These are phyloP conservation scores for Cladorrhinum sp. DNA, from an alignment of 2,329 filamentous ascomycete genomes.

Conservation along the genomic window DNA sequence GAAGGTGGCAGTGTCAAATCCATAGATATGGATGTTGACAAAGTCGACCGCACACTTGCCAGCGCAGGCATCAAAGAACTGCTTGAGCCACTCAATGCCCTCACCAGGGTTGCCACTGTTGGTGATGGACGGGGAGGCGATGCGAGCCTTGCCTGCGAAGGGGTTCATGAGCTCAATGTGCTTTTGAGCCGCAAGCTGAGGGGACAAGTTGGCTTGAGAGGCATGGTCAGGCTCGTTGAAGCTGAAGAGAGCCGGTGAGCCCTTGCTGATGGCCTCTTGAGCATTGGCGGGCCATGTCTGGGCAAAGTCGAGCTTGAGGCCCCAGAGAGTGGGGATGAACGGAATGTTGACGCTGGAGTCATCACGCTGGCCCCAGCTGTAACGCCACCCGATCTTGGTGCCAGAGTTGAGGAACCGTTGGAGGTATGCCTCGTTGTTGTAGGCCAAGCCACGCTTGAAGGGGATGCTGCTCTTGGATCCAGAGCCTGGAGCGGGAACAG, in stretches of 20 bases:
- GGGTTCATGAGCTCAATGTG: constrained; percentile 56
- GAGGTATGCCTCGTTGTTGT: constrained; percentile 58
- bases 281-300: constrained; percentile 50
- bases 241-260: constrained; percentile 56
- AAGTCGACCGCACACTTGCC: constrained; percentile 55
- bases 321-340: constrained; percentile 69
- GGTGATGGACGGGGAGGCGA: constrained; percentile 60
- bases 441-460: constrained; percentile 62
- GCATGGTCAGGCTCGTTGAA: constrained; percentile 71
- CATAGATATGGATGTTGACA: constrained; percentile 64
- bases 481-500: constrained; percentile 27
- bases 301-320: constrained; percentile 42
- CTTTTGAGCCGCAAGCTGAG: constrained; percentile 48
- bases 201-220: constrained; percentile 56
- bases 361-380: constrained; percentile 62
- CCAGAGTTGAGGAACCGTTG: constrained; percentile 45
- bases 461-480: constrained; percentile 14
- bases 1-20: constrained; percentile 47
- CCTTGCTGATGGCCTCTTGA: constrained; percentile 48
- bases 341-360: constrained; percentile 45
- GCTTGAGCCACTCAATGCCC: constrained; percentile 55
- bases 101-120: constrained; percentile 50
- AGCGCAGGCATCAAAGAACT: constrained; percentile 51
- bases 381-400: constrained; percentile 54
- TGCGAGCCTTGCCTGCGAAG: constrained; percentile 50